Base-by-base conservation (phyloP, 495 filamentous ascomycete genomes). In the Chaetomidium leptoderma region DNA sequence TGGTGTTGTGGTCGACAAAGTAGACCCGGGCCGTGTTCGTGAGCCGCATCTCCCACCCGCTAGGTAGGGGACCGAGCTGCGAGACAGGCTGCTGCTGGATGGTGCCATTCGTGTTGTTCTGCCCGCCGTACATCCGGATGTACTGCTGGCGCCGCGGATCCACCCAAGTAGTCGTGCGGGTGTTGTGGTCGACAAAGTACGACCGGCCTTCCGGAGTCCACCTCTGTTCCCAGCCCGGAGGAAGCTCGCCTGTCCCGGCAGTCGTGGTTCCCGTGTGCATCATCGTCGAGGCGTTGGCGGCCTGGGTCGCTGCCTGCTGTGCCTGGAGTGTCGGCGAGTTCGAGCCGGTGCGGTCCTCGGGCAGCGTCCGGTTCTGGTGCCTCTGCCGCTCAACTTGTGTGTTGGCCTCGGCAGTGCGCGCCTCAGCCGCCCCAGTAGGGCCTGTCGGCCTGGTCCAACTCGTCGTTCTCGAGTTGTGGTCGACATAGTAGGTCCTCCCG, bases 171-270 rank as follows among this genome's bases (percentile, higher is more conserved):
- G 93, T 98, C 6, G 95, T 97, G 54, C 93, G 86, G 16, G 95
- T 97, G 71, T 97, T 98, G 74, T 98, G 93, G 69, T 98, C 93
- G n/a, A 98, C 93, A 72, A 97, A 98, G 71, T 98, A 98, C 21
- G 92, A 76, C 50, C 93, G 83, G 29, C 92, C 92, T 78, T 98
- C 93, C 2, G 93, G 91, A 4, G 93, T 98, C 68, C 88, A 89
- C 62, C 93, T 81, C 67, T 97, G 91, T 72, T 98, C 93, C 93
- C 93, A 98, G 33, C 91, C 89, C 33, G 93, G 83, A 19, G 93
- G 93, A 58, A 97, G 86, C 74, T 97, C 95, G 58, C 93, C 93
- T 62, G 89, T 95, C 36, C 95, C 93, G 57, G 91, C 88, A 61
- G 89, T 96, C 47, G 93, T 97, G 53, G 91, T 91, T 58, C 92